A percentile compares a stretch with the other conserved stretches of the same genome.
Evolutionary conservation across 768 basidiomycete genomes (phyloP).

Genomic region (Termitomyces sp.): DNA sequence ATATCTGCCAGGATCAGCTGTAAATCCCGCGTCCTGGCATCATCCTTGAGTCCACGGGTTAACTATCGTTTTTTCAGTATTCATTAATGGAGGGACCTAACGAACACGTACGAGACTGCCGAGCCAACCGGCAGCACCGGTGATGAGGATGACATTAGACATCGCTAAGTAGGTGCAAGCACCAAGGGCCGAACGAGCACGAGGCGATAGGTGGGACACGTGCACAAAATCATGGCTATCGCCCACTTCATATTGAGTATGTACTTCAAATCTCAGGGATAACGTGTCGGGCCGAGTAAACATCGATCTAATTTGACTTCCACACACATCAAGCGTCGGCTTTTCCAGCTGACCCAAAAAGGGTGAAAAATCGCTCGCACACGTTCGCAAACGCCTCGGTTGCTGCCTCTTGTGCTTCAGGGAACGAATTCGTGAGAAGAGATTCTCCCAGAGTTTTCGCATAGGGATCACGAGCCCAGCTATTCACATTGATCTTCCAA

Average conservation of each 20-base stretch:
- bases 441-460: constrained; percentile 26
- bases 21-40: constrained; percentile 28
- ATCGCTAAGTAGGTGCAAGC: constrained; percentile 7
- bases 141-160: constrained; percentile 35
- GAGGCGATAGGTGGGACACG: neutral
- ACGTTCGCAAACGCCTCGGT: constrained; percentile 34
- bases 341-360: constrained; percentile 38
- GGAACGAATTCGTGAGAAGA: constrained; percentile 32
- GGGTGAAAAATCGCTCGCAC: constrained; percentile 34
- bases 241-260: neutral
- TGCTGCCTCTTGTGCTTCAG: constrained; percentile 39
- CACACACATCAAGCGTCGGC: constrained; percentile 15
- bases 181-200: neutral
- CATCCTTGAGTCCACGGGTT: constrained; percentile 24
- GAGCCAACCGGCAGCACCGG: constrained; percentile 38
- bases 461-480: constrained; percentile 41
- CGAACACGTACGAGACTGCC: constrained; percentile 27
- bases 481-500: constrained; percentile 38
- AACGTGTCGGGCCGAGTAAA: neutral
- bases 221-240: neutral
- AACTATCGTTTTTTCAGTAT: constrained; percentile 23
- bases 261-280: neutral
- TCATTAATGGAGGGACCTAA: neutral
- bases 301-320: neutral
- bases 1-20: constrained; percentile 50